Evolutionary conservation across 805 yeast genomes (phyloP).

Genomic region (Jamesozyma gamospora): DNA sequence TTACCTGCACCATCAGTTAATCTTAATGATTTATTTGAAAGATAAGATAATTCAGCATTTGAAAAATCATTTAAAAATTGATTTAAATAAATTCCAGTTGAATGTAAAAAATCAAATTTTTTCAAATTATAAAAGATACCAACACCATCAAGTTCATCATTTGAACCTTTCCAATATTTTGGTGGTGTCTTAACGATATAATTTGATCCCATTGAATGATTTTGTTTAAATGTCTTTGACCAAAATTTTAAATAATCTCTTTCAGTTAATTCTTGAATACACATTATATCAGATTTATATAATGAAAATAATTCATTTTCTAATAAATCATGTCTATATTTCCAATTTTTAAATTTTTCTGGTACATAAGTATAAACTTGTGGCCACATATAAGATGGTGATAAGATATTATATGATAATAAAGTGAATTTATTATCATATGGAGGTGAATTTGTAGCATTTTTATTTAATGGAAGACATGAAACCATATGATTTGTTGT

Average conservation of each 20-base stretch:
- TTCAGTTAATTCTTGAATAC: constrained; percentile 45
- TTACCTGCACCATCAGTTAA: constrained; percentile 28
- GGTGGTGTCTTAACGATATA: constrained; percentile 45
- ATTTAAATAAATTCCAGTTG: constrained; percentile 28
- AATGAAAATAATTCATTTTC: constrained; percentile 27
- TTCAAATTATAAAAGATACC: constrained; percentile 42
- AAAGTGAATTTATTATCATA: constrained; percentile 23
- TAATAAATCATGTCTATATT: constrained; percentile 36
- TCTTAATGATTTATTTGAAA: constrained; percentile 13
- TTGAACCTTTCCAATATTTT: constrained; percentile 39
- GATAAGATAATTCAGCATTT: constrained; percentile 20
- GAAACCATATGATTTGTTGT: neutral
- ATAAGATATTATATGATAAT: constrained; percentile 38
- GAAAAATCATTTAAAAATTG: constrained; percentile 25
- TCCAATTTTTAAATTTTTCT: constrained; percentile 39
- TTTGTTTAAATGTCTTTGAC: constrained; percentile 25
- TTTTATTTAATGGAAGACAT: neutral
- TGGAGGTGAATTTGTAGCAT: neutral
- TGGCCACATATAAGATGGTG: constrained; percentile 52
- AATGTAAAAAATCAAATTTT: constrained; percentile 35
- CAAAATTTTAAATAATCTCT: constrained; percentile 34
- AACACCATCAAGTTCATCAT: constrained; percentile 49
- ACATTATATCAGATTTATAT: constrained; percentile 46
- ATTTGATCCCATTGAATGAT: constrained; percentile 36
- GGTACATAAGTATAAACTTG: constrained; percentile 44